Conservation (phyloP, 352 stramenopile genomes). For the Elongisporangium senticosum region DNA sequence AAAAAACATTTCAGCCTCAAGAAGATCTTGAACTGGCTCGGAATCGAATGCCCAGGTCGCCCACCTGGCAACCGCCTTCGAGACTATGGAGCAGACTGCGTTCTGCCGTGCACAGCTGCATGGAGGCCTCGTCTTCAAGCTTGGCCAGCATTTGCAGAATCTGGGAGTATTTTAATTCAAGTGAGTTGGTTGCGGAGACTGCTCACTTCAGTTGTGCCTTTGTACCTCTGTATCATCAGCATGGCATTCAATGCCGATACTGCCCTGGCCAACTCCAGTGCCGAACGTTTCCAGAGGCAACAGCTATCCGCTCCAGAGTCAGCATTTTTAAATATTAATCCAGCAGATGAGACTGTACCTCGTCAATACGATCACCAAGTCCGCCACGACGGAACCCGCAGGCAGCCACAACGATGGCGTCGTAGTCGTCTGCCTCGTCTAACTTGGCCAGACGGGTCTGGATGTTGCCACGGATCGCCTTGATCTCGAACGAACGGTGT, state of each 20-base stretch:
- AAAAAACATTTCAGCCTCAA: not conserved
- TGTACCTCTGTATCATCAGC: constrained; percentile 28
- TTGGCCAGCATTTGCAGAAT: constrained; percentile 45
- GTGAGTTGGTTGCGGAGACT: not conserved
- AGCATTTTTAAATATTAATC: not conserved
- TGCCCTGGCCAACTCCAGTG: constrained; percentile 56
- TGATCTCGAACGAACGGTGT: constrained; percentile 43
- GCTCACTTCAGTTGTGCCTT: not conserved
- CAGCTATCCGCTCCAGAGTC: constrained; percentile 10
- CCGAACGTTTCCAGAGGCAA: constrained; percentile 36
- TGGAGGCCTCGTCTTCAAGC: constrained; percentile 42
- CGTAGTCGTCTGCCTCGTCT: constrained; percentile 53
- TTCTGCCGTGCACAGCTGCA: constrained; percentile 54
- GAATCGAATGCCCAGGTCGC: too few species aligned
- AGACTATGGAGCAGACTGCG: constrained; percentile 51
- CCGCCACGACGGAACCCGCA: constrained; percentile 51
- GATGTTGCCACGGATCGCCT: constrained; percentile 68
- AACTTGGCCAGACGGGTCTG: constrained; percentile 63
- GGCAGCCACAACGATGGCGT: constrained; percentile 60
- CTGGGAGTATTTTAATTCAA: constrained; percentile 11
- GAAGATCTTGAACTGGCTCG: not conserved
- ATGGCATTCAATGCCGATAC: constrained; percentile 57
- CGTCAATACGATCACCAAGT: constrained; percentile 39
- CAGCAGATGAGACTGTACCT: constrained; percentile 12
- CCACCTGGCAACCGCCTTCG: constrained; percentile 53